These are phyloP conservation scores for Tuctoria greenei DNA, from an alignment of 176 grass and related monocot genomes.

Conservation along the genomic window DNA sequence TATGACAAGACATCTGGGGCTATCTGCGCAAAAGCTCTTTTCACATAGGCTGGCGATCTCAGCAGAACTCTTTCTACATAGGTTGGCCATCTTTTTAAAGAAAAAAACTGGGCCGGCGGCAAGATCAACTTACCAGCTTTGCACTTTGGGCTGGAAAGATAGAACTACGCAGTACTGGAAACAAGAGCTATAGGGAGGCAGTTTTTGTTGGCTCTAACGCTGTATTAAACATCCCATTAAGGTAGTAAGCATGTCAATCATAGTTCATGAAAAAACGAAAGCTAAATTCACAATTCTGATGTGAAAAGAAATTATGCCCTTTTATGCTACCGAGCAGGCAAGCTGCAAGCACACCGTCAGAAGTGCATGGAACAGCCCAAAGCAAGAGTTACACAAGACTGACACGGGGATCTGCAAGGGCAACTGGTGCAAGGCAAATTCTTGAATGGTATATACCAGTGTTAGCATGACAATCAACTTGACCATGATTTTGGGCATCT, in stretches of 20 bases:
- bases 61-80: conserved; percentile 3
- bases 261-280: neutral
- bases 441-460: conserved; percentile 13
- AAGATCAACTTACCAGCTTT: neutral
- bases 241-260: neutral
- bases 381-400: conserved; percentile 23
- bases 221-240: neutral
- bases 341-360: neutral
- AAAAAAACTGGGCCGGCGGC: neutral
- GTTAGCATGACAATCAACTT: conserved; percentile 27
- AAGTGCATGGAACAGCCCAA: conserved; percentile 34
- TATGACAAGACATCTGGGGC: neutral
- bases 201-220: neutral
- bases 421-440: conserved; percentile 26
- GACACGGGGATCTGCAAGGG: conserved; percentile 4
- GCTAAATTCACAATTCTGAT: neutral
- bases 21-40: conserved; percentile 21
- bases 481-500: conserved; percentile 13
- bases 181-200: neutral
- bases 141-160: neutral
- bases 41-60: conserved; percentile 24
- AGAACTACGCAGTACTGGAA: no score
- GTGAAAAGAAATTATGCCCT: conserved; percentile 6
- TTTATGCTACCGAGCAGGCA: conserved; percentile 4
- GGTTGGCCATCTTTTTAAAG: conserved; percentile 17